phyloP scores from a whole-genome alignment of 441 rosid genomes.

The Melastoma candidum region DNA sequence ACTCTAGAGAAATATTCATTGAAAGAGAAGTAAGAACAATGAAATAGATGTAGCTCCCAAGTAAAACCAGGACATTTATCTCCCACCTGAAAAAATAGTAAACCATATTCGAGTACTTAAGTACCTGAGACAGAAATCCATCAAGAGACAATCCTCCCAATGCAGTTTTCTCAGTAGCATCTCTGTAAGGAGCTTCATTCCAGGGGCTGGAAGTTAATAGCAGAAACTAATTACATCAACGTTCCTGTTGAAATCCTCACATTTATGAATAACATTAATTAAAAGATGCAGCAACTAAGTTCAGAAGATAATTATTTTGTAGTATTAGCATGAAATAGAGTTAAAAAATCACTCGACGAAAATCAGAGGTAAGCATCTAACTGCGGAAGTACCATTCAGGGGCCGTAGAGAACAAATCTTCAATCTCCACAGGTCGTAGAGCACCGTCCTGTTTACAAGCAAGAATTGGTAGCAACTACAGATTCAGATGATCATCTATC shows the following conservation, averaged over 20 bases:
- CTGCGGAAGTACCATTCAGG: slow-evolving; percentile 51
- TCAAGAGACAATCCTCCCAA: slow-evolving; percentile 51
- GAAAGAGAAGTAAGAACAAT: no score
- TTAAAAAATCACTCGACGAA: no score
- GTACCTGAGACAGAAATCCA: slow-evolving; percentile 77
- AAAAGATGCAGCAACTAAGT: not conserved
- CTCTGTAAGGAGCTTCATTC: slow-evolving; percentile 67
- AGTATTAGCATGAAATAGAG: no score
- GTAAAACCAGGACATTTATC: no score
- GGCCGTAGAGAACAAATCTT: slow-evolving; percentile 64
- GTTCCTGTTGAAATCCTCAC: not conserved
- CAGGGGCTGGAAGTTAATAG: slow-evolving; percentile 44
- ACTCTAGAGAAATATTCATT: no score
- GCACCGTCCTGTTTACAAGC: slow-evolving; percentile 51
- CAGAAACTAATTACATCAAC: not conserved
- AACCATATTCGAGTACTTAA: not conserved
- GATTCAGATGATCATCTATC: no score
- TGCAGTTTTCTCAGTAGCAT: slow-evolving; percentile 52
- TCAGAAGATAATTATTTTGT: not conserved
- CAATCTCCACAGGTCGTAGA: slow-evolving; percentile 45
- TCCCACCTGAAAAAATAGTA: no score
- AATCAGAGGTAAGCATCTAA: not conserved
- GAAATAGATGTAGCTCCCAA: no score
- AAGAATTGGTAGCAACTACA: slow-evolving; percentile 5
- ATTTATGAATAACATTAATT: not conserved